A percentile compares a stretch with the other conserved stretches of the same genome.
Conservation (phyloP, 2,329 filamentous ascomycete genomes). For the Fusarium kyushuense region DNA sequence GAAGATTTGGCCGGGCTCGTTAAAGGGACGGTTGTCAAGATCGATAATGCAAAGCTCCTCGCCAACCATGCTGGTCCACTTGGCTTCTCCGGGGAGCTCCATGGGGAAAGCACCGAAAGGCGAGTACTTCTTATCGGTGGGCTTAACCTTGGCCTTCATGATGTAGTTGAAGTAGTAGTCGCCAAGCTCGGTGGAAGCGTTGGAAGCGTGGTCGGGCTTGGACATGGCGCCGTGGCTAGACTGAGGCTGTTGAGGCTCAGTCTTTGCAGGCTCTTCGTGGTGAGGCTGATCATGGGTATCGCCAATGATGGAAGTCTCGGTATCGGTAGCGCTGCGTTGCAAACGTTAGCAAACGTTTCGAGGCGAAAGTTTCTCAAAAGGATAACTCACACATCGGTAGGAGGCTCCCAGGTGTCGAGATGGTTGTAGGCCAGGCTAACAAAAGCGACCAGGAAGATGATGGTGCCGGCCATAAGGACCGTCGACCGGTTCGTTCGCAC, state of each 20-base stretch:
- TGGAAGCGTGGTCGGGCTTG: conserved; percentile 29
- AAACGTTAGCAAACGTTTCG: conserved; percentile 19
- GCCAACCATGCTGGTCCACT: conserved; percentile 53
- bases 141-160: conserved; percentile 46
- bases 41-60: conserved; percentile 60
- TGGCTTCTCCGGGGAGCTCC: conserved; percentile 46
- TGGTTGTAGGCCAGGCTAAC: conserved; percentile 52
- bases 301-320: conserved; percentile 38
- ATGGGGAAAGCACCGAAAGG: conserved; percentile 52
- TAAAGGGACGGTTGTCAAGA: conserved; percentile 58
- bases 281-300: conserved; percentile 6
- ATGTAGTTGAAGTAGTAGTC: conserved; percentile 52
- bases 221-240: conserved; percentile 27
- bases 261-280: conserved; percentile 15
- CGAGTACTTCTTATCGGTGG: conserved; percentile 46
- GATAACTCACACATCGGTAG: conserved; percentile 43
- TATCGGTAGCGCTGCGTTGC: conserved; percentile 35
- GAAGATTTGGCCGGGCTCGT: conserved; percentile 54
- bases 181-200: conserved; percentile 46
- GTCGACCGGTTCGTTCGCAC: conserved; percentile 50
- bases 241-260: conserved; percentile 17
- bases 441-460: conserved; percentile 52
- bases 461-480: conserved; percentile 47
- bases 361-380: background rate
- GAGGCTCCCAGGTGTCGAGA: conserved; percentile 48